Conservation (phyloP, 1,284 basidiomycete genomes). For the Leccinum subatratum region DNA sequence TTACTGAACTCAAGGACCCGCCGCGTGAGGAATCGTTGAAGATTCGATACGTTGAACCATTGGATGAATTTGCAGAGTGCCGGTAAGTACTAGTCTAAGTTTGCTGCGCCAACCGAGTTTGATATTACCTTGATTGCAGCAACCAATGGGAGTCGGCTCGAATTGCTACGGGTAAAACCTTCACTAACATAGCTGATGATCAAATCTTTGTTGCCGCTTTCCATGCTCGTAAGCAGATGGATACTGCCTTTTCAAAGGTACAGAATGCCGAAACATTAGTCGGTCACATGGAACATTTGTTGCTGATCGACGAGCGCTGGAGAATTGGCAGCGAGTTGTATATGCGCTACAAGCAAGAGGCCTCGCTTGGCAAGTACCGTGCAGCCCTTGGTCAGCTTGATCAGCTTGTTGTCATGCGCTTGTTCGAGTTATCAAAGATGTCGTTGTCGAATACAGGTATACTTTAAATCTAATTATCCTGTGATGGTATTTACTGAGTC, state of each 20-base stretch:
- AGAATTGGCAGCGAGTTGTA: neutral
- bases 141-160: neutral
- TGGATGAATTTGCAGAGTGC: neutral
- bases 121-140: neutral
- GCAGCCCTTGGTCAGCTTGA: neutral
- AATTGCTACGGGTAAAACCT: neutral
- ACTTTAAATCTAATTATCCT: neutral
- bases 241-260: neutral
- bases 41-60: neutral
- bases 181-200: neutral
- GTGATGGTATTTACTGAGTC: too few species aligned
- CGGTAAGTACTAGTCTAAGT: neutral
- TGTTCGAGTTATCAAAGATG: neutral
- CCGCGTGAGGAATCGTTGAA: neutral
- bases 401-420: neutral
- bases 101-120: too few species aligned
- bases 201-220: neutral
- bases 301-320: neutral
- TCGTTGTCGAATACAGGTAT: neutral
- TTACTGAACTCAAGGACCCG: neutral
- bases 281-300: neutral
- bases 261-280: neutral
- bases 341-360: neutral
- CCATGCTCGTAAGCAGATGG: neutral
- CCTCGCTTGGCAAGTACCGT: neutral